Conservation (phyloP, 1,139 yeast species). For the Pichia inconspicua region DNA sequence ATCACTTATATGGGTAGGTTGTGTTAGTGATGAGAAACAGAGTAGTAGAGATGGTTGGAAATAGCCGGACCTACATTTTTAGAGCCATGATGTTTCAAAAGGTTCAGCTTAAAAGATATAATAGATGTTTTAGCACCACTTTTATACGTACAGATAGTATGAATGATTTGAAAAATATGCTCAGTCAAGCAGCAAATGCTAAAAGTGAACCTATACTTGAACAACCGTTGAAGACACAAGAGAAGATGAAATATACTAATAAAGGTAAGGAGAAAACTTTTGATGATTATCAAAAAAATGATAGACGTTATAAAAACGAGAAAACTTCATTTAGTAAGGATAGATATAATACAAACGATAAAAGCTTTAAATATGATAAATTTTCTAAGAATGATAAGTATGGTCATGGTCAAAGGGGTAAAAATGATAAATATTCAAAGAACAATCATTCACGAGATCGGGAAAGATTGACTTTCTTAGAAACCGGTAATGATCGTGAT, state of each 20-base stretch:
- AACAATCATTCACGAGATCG: neutral
- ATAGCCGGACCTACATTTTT: too few relatives aligned
- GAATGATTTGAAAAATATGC: slow-evolving; percentile 3
- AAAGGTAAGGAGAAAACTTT: neutral
- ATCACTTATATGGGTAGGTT: too few relatives aligned
- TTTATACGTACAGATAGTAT: neutral
- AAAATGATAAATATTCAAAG: neutral
- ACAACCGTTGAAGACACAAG: neutral
- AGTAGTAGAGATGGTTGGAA: too few relatives aligned
- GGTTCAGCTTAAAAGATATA: too few relatives aligned
- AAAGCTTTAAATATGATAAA: neutral
- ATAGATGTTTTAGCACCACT: neutral
- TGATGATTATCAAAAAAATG: neutral
- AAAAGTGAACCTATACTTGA: neutral
- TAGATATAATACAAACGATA: neutral
- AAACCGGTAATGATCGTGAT: slow-evolving; percentile 21
- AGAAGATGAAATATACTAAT: neutral
- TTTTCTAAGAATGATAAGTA: neutral
- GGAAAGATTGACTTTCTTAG: slow-evolving; percentile 8
- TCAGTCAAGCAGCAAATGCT: neutral
- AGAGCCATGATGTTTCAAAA: too few relatives aligned
- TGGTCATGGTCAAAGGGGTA: neutral
- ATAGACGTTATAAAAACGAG: neutral
- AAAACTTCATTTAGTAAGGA: neutral
- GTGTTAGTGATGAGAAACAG: too few relatives aligned